These are phyloP conservation scores for Alternaria ethzedia DNA, from an alignment of 2,329 filamentous ascomycete genomes.

Conservation along the genomic window DNA sequence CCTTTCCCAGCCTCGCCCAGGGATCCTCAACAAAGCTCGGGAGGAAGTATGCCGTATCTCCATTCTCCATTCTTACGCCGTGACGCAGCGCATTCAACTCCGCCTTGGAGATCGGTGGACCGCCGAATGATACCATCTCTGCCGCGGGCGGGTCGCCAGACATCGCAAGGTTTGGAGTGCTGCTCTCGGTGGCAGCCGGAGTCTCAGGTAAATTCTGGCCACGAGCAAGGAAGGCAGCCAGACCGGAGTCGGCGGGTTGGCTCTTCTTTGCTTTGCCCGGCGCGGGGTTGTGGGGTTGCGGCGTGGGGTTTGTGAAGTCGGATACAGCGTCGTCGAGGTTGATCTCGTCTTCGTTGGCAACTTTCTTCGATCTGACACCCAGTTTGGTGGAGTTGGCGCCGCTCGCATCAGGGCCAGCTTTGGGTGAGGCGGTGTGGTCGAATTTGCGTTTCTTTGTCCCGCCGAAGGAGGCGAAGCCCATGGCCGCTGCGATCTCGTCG, in stretches of 20 bases:
- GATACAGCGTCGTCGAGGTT: not conserved
- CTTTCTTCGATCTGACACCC: conserved; percentile 44
- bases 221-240: conserved; percentile 40
- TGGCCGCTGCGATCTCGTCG: conserved; percentile 66
- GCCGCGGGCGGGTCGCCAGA: conserved; percentile 8
- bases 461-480: conserved; percentile 79
- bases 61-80: conserved; percentile 56
- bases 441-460: conserved; percentile 72
- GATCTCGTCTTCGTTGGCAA: not conserved
- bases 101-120: conserved; percentile 29
- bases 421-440: conserved; percentile 63
- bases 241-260: conserved; percentile 28
- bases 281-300: conserved; percentile 1
- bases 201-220: conserved; percentile 35
- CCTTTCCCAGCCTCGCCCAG: conserved; percentile 57
- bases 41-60: conserved; percentile 74
- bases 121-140: conserved; percentile 39
- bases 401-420: conserved; percentile 39
- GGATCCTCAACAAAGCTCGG: conserved; percentile 74
- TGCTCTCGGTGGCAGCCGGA: conserved; percentile 3
- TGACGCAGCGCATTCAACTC: conserved; percentile 47
- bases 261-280: conserved; percentile 13
- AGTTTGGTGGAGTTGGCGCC: conserved; percentile 46
- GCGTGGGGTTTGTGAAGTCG: not conserved
- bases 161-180: not conserved